phyloP scores from a whole-genome alignment of 2,329 filamentous ascomycete genomes.

The Colletotrichum sansevieriae region DNA sequence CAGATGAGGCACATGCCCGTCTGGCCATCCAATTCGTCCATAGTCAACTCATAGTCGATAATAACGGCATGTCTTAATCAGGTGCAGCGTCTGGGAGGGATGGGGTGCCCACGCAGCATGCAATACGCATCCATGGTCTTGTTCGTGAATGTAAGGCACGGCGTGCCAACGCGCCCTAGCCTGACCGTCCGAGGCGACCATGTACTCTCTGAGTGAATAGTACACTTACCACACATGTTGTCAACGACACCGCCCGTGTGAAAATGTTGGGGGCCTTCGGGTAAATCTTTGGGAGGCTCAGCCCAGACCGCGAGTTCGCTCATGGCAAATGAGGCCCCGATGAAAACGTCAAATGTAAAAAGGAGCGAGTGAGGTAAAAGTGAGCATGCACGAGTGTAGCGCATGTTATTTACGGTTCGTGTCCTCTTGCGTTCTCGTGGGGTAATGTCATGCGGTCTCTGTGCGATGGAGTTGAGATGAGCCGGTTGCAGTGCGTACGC shows the following conservation, averaged over 20 bases:
- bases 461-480: conserved; percentile 12
- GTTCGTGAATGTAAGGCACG: background rate
- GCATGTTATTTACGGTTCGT: background rate
- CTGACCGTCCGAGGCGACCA: background rate
- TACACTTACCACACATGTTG: background rate
- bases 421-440: background rate
- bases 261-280: too few species aligned
- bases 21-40: background rate
- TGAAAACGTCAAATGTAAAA: conserved; percentile 6
- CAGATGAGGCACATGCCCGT: conserved; percentile 7
- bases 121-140: background rate
- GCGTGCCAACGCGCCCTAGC: background rate
- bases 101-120: background rate
- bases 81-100: background rate
- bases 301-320: conserved; percentile 16
- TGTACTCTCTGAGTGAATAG: background rate
- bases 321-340: conserved; percentile 1
- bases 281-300: background rate
- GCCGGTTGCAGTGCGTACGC: background rate
- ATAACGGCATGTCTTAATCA: background rate
- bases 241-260: background rate
- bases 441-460: background rate
- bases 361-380: background rate
- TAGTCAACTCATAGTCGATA: background rate
- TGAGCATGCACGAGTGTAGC: background rate